A percentile compares a stretch with the other conserved stretches of the same genome.
Conservation (phyloP, 768 basidiomycete species). For the Sarcomyxa edulis region DNA sequence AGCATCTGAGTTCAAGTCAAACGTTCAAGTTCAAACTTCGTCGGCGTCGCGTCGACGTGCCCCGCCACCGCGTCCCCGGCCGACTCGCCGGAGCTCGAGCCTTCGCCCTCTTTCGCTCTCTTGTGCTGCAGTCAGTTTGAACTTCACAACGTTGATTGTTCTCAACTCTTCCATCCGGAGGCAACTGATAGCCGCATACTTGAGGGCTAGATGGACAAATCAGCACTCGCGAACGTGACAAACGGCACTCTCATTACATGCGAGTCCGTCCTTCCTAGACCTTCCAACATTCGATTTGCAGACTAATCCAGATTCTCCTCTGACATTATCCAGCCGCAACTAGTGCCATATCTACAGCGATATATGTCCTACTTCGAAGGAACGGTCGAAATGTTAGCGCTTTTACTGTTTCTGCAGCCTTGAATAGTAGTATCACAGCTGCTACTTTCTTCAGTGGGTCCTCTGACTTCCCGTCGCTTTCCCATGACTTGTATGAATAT, state of each 20-base stretch:
- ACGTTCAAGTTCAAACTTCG: too few relatives aligned
- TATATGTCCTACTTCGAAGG: conserved; percentile 39
- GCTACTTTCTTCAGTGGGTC: conserved; percentile 75
- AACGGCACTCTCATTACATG: conserved; percentile 65
- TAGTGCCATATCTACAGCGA: conserved; percentile 45
- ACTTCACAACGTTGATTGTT: too few relatives aligned
- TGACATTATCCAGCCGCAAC: conserved; percentile 44
- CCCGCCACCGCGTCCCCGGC: too few relatives aligned
- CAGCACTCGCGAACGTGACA: conserved; percentile 37
- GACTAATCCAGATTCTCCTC: too few relatives aligned
- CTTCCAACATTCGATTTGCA: conserved; percentile 18
- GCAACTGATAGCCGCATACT: too few relatives aligned
- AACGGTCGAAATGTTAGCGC: conserved; percentile 40
- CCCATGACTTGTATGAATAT: conserved; percentile 1
- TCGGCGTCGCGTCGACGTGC: too few relatives aligned
- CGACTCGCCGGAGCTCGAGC: too few relatives aligned
- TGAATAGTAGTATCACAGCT: conserved; percentile 70
- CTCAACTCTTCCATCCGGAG: too few relatives aligned
- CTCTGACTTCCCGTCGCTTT: neutral
- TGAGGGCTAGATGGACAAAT: conserved; percentile 14
- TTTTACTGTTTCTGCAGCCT: conserved; percentile 53
- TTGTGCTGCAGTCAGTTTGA: too few relatives aligned
- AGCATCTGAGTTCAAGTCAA: too few relatives aligned
- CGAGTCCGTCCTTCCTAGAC: conserved; percentile 60
- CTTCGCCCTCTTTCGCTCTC: too few relatives aligned